These are phyloP conservation scores for Pestalotiopsis sp. DNA, from an alignment of 2,329 filamentous ascomycete species.

Conservation along the genomic window DNA sequence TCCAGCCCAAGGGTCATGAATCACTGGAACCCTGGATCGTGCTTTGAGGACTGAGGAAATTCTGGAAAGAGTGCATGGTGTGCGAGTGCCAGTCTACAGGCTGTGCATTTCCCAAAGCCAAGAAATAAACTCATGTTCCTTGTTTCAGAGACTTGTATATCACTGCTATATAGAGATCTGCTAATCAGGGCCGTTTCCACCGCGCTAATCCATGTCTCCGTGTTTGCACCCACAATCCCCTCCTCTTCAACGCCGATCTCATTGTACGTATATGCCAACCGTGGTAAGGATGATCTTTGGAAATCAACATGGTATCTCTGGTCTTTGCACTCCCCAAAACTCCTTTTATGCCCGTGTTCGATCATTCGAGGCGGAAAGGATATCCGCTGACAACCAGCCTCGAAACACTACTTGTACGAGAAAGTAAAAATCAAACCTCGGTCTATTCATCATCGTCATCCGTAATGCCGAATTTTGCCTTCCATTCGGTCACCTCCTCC, in stretches of 20 bases:
- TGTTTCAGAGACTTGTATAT: not conserved
- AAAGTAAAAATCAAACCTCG: not conserved
- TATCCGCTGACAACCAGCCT: not conserved
- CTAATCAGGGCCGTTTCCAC: not conserved
- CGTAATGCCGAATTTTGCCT: constrained; percentile 43
- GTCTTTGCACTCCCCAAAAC: not conserved
- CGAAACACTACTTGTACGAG: not conserved
- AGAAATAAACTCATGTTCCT: not conserved
- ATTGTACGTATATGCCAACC: not conserved
- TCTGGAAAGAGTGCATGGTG: too few species aligned
- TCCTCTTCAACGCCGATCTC: not conserved
- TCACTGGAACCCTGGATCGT: too few species aligned
- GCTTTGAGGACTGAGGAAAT: too few species aligned
- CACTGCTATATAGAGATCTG: not conserved
- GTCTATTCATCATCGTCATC: constrained; percentile 29
- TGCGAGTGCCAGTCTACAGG: too few species aligned
- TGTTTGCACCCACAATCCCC: not conserved
- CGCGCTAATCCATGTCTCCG: not conserved
- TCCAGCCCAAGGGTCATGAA: too few species aligned
- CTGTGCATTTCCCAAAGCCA: not conserved
- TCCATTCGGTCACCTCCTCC: constrained; percentile 61
- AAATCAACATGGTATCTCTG: not conserved
- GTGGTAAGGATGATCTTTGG: not conserved
- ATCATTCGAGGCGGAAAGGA: not conserved
- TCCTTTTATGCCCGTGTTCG: not conserved